Evolutionary conservation across 2,329 filamentous ascomycete genomes (phyloP).

Genomic region (Myriosclerotinia duriaeana): DNA sequence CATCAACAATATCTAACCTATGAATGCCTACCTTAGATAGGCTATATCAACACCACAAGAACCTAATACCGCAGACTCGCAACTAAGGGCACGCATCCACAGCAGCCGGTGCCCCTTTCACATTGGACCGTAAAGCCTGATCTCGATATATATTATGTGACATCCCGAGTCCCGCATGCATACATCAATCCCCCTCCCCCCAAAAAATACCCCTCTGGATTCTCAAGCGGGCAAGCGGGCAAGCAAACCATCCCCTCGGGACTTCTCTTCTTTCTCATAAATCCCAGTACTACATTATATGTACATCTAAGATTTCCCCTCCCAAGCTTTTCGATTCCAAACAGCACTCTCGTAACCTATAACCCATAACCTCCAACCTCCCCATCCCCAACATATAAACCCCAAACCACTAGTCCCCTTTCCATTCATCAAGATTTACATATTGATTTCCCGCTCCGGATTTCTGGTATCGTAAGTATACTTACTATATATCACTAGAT

Average conservation of each 20-base stretch:
- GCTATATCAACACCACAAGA: neutral
- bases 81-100: neutral
- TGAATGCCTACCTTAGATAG: neutral
- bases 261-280: too few relatives aligned
- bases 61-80: neutral
- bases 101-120: neutral
- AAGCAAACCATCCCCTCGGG: neutral
- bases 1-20: neutral
- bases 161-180: neutral
- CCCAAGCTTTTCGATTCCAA: too few relatives aligned
- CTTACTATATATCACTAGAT: too few relatives aligned
- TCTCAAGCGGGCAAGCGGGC: neutral
- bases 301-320: too few relatives aligned
- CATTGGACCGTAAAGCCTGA: neutral
- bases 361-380: too few relatives aligned
- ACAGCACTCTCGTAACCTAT: too few relatives aligned
- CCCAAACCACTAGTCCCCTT: too few relatives aligned
- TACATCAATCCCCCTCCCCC: neutral
- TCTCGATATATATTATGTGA: neutral
- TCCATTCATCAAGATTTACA: too few relatives aligned
- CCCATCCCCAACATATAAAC: too few relatives aligned
- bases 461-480: too few relatives aligned
- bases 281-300: too few relatives aligned
- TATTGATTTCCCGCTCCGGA: too few relatives aligned
- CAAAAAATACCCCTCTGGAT: neutral